A percentile compares a stretch with the other conserved stretches of the same genome.
Conservation (phyloP, 345 rosid genomes). For the Eucalyptus paniculata region DNA sequence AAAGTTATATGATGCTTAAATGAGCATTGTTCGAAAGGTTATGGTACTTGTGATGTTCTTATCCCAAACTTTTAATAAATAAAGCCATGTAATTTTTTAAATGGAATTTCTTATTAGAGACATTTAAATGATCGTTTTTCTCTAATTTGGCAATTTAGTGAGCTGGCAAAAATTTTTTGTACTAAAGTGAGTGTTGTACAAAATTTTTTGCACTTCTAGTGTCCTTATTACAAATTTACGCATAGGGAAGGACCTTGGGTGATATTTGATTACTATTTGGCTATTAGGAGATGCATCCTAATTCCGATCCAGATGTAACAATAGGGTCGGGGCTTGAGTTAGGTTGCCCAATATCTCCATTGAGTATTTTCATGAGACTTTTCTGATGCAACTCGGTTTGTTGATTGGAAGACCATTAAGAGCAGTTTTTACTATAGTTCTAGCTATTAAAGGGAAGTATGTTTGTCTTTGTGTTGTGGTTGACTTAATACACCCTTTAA, state of each 20-base stretch:
- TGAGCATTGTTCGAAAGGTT: too few relatives aligned
- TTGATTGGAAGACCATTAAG: neutral
- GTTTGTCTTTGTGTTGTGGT: neutral
- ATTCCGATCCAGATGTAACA: neutral
- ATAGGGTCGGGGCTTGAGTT: neutral
- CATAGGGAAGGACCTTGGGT: neutral
- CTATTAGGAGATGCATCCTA: neutral
- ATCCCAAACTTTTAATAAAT: too few relatives aligned
- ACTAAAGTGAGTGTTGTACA: neutral
- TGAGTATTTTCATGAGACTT: neutral
- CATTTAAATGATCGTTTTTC: too few relatives aligned
- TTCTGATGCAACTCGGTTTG: neutral
- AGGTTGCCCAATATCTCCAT: neutral
- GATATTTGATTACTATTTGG: neutral
- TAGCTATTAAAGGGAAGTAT: neutral
- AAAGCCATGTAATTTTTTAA: too few relatives aligned
- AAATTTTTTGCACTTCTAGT: too few relatives aligned
- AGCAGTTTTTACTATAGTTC: neutral
- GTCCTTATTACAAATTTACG: neutral
- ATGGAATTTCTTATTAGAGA: accelerated
- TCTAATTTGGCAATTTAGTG: too few relatives aligned
- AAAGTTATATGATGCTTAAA: too few relatives aligned
- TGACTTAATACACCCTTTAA: neutral
- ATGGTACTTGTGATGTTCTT: too few relatives aligned
- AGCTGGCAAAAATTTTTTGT: accelerated